Conservation (phyloP, 2,329 filamentous ascomycete genomes). For the Purpureocillium takamizusanense region DNA sequence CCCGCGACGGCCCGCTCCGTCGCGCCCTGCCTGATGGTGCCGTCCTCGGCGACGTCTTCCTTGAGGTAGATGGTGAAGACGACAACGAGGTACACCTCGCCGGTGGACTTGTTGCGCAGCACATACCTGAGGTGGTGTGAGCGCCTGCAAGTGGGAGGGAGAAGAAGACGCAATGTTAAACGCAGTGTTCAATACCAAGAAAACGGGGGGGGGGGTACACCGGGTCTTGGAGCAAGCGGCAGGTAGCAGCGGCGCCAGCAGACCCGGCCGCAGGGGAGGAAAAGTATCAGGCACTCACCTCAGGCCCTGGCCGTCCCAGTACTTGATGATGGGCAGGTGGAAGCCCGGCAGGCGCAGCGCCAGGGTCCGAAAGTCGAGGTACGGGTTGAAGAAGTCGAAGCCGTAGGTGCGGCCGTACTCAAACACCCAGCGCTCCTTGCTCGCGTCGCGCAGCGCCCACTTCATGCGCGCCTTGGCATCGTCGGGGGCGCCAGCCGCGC, state of each 20-base stretch:
- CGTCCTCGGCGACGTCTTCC: slow-evolving; percentile 53
- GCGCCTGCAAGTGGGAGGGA: slow-evolving; percentile 39
- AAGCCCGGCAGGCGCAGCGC: slow-evolving; percentile 65
- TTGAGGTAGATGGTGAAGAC: slow-evolving; percentile 69
- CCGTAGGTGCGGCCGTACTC: slow-evolving; percentile 43
- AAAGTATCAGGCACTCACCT: too few species aligned
- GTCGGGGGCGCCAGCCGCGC: slow-evolving; percentile 39
- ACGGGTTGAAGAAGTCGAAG: slow-evolving; percentile 78
- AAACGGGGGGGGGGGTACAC: too few species aligned
- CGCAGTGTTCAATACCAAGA: slow-evolving; percentile 1
- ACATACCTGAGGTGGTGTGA: slow-evolving; percentile 87
- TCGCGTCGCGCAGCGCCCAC: slow-evolving; percentile 42
- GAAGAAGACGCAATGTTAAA: slow-evolving; percentile 9
- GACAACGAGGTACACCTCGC: slow-evolving; percentile 70
- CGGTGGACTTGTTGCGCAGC: slow-evolving; percentile 69
- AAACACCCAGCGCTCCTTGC: slow-evolving; percentile 45
- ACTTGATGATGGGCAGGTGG: slow-evolving; percentile 62
- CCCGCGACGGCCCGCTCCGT: slow-evolving; percentile 15
- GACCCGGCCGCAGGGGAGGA: too few species aligned
- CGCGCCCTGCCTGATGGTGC: slow-evolving; percentile 37
- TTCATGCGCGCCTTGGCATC: slow-evolving; percentile 46
- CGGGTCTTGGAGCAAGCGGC: too few species aligned
- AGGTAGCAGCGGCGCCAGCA: too few species aligned
- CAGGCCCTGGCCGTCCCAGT: slow-evolving; percentile 71
- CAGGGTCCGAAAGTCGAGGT: slow-evolving; percentile 74